These are phyloP conservation scores for Gaultheria prostrata DNA, from an alignment of 148 eudicot species.

Conservation along the genomic window DNA sequence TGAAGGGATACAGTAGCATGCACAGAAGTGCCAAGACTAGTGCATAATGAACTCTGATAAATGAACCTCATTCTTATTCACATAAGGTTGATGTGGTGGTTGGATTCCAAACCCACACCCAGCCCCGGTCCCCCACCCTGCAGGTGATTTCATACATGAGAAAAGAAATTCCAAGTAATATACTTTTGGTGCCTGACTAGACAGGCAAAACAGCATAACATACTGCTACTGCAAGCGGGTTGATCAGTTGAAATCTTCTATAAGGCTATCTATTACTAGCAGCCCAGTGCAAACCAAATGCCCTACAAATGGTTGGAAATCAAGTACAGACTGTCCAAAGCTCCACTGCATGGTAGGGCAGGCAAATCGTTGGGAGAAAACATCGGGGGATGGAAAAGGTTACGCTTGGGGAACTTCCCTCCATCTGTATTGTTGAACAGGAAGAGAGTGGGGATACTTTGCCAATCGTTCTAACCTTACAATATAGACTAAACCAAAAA, in stretches of 20 bases:
- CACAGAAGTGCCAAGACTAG: background rate
- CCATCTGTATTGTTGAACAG: background rate
- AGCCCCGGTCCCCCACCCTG: background rate
- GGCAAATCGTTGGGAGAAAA: background rate
- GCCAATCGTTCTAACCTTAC: background rate
- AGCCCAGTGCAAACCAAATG: background rate
- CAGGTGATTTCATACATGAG: background rate
- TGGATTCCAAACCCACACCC: background rate
- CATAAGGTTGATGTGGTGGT: background rate
- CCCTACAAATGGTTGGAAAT: background rate
- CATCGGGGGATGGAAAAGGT: background rate
- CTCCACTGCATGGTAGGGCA: background rate
- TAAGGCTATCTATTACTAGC: background rate
- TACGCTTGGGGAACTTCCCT: background rate
- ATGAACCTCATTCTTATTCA: background rate
- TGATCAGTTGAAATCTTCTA: background rate
- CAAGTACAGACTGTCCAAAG: background rate
- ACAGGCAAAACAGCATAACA: conserved; percentile 6
- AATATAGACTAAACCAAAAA: background rate
- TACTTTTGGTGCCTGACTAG: background rate
- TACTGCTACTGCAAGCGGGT: background rate
- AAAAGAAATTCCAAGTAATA: background rate
- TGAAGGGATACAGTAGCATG: background rate
- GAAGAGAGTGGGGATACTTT: background rate
- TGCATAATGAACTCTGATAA: background rate